A percentile compares a stretch with the other conserved stretches of the same genome.
Evolutionary conservation across 2,329 filamentous ascomycete species (phyloP).

Genomic region (Setomelanomma holmii): DNA sequence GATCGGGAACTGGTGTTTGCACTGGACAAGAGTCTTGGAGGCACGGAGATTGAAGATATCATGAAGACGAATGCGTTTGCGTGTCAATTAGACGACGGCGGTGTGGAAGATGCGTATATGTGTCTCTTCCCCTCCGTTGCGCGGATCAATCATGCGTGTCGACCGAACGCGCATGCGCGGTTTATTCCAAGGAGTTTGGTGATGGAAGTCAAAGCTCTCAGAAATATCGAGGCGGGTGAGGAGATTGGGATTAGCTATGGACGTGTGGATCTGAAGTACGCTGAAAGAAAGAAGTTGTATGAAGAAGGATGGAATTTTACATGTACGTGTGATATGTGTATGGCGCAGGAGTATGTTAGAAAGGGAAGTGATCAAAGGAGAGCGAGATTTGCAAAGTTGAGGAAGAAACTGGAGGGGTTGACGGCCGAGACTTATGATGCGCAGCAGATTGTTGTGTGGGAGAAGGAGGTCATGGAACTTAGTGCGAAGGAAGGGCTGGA

Average conservation of each 20-base stretch:
- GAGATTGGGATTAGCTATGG: constrained; percentile 35
- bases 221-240: constrained; percentile 25
- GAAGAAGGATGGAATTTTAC: constrained; percentile 30
- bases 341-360: constrained; percentile 17
- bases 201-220: constrained; percentile 31
- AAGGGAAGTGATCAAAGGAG: constrained; percentile 27
- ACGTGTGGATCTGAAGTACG: constrained; percentile 22
- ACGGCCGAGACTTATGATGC: constrained; percentile 30
- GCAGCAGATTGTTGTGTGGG: constrained; percentile 30
- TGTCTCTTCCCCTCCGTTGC: constrained; percentile 32
- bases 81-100: constrained; percentile 28
- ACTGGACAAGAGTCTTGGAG: constrained; percentile 24
- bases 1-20: constrained; percentile 14
- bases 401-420: constrained; percentile 18
- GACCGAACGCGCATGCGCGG: constrained; percentile 29
- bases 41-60: constrained; percentile 23
- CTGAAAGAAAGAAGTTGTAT: constrained; percentile 26
- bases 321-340: constrained; percentile 31
- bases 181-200: constrained; percentile 25
- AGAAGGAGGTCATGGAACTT: constrained; percentile 31
- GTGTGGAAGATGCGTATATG: constrained; percentile 27
- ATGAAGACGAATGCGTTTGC: constrained; percentile 35
- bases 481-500: constrained; percentile 28
- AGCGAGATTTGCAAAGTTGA: constrained; percentile 22
- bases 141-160: constrained; percentile 34